A percentile compares a stretch with the other conserved stretches of the same genome.
Evolutionary conservation across 345 rosid species (phyloP).

Genomic region (Raphanus raphanistrum): DNA sequence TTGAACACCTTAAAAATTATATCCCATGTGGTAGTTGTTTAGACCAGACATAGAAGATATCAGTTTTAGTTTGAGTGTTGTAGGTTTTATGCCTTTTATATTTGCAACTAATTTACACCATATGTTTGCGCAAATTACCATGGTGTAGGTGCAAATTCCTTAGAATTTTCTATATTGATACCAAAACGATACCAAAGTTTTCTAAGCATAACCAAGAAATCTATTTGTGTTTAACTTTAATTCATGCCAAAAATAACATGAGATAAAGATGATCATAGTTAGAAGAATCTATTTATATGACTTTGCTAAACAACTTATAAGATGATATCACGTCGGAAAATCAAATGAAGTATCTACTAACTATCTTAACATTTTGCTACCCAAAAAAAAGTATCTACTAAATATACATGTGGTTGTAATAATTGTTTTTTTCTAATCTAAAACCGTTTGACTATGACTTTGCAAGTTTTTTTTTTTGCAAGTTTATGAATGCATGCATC

Average conservation of each 20-base stretch:
- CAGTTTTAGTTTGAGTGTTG: constrained; percentile 11
- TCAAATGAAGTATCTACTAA: not conserved
- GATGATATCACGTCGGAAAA: not conserved
- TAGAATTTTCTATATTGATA: not conserved
- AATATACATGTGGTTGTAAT: not conserved
- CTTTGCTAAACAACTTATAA: not conserved
- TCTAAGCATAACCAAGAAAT: constrained; percentile 15
- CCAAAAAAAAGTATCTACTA: not conserved
- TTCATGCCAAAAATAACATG: not conserved
- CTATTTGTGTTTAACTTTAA: not conserved
- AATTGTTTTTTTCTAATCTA: not conserved
- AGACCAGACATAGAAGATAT: constrained; percentile 12
- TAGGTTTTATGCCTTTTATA: not conserved
- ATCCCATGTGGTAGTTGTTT: constrained; percentile 37
- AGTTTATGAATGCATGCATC: not conserved
- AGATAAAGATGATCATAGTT: constrained; percentile 17
- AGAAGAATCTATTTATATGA: not conserved
- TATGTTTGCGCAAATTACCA: not conserved
- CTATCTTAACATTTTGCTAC: too few species aligned
- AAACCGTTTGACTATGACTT: not conserved
- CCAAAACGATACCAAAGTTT: not conserved
- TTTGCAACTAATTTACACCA: not conserved
- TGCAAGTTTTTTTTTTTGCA: not conserved
- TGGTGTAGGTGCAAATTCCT: not conserved
- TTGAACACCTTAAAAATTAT: constrained; percentile 32